Evolutionary conservation across 2,329 filamentous ascomycete genomes (phyloP).

Genomic region (Aspergillus pseudoviridinutans): DNA sequence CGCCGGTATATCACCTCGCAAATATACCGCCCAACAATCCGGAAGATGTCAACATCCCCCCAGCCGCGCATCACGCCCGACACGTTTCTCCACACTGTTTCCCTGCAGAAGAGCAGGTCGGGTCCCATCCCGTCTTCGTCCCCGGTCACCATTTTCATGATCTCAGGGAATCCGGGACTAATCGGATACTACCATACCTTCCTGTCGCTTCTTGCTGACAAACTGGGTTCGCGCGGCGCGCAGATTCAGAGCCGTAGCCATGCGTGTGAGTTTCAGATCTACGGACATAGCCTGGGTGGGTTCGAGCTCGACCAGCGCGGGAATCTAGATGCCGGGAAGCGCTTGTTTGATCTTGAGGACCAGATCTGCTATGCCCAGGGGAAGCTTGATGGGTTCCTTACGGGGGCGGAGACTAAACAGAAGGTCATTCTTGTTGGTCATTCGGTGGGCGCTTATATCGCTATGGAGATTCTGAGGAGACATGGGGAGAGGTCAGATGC

Average conservation of each 20-base stretch:
- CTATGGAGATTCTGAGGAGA: conserved; percentile 62
- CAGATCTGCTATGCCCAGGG: conserved; percentile 49
- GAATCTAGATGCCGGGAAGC: not conserved
- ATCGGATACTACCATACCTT: conserved; percentile 48
- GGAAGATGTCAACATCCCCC: conserved; percentile 12
- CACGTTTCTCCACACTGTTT: conserved; percentile 28
- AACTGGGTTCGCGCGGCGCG: conserved; percentile 5
- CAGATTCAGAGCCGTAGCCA: not conserved
- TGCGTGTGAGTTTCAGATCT: conserved; percentile 21
- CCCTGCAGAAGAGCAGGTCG: conserved; percentile 3
- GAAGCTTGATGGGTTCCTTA: conserved; percentile 40
- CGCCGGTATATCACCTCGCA: not conserved
- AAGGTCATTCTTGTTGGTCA: conserved; percentile 66
- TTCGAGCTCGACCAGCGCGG: conserved; percentile 25
- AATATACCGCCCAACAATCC: not conserved
- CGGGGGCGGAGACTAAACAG: conserved; percentile 6
- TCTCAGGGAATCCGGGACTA: conserved; percentile 50
- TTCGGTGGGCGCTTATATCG: conserved; percentile 69
- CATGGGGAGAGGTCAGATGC: conserved; percentile 39
- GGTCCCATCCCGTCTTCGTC: not conserved
- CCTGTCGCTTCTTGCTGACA: conserved; percentile 34
- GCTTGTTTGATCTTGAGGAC: conserved; percentile 40
- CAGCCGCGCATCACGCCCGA: conserved; percentile 25
- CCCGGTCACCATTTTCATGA: conserved; percentile 39
- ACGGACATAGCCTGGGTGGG: conserved; percentile 33